A percentile compares a stretch with the other conserved stretches of the same genome.
phyloP scores from a whole-genome alignment of 2,329 filamentous ascomycete genomes.

The Aaosphaeria pasadenensis region DNA sequence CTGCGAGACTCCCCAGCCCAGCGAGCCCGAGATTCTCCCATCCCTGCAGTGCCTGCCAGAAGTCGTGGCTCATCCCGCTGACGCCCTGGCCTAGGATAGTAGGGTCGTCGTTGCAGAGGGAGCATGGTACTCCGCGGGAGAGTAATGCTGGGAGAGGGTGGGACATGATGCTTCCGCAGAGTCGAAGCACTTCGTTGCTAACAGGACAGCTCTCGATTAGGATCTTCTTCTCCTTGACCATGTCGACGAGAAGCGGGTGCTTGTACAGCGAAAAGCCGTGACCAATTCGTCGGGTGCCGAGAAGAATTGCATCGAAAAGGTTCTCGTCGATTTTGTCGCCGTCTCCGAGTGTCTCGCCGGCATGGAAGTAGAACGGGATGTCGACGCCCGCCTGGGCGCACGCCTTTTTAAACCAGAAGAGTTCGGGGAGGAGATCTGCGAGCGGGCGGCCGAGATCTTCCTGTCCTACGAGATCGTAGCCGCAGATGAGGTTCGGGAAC shows the following conservation, averaged over 20 bases:
- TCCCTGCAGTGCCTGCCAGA: conserved; percentile 88
- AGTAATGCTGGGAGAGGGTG: conserved; percentile 83
- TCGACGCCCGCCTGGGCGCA: conserved; percentile 75
- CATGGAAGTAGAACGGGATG: conserved; percentile 94
- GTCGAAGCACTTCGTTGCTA: conserved; percentile 80
- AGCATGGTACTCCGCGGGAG: conserved; percentile 77
- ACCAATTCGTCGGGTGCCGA: conserved; percentile 85
- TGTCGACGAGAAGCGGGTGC: conserved; percentile 83
- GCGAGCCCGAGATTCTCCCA: conserved; percentile 89
- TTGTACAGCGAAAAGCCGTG: conserved; percentile 88
- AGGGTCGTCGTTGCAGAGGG: conserved; percentile 87
- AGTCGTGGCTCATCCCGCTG: conserved; percentile 84
- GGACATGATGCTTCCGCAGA: conserved; percentile 71
- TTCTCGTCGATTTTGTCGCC: conserved; percentile 77
- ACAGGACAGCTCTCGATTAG: conserved; percentile 88
- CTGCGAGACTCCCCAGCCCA: conserved; percentile 79
- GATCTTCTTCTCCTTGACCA: conserved; percentile 85
- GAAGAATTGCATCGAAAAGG: conserved; percentile 81
- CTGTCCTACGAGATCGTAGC: conserved; percentile 87
- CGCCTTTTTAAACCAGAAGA: conserved; percentile 91
- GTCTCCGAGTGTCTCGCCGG: conserved; percentile 80
- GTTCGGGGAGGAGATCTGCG: conserved; percentile 71
- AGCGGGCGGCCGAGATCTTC: conserved; percentile 78
- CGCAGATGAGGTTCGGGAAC: conserved; percentile 76
- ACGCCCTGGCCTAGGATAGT: conserved; percentile 81